These are phyloP conservation scores for Nigrospora sphaerica DNA, from an alignment of 2,329 filamentous ascomycete genomes.

Conservation along the genomic window DNA sequence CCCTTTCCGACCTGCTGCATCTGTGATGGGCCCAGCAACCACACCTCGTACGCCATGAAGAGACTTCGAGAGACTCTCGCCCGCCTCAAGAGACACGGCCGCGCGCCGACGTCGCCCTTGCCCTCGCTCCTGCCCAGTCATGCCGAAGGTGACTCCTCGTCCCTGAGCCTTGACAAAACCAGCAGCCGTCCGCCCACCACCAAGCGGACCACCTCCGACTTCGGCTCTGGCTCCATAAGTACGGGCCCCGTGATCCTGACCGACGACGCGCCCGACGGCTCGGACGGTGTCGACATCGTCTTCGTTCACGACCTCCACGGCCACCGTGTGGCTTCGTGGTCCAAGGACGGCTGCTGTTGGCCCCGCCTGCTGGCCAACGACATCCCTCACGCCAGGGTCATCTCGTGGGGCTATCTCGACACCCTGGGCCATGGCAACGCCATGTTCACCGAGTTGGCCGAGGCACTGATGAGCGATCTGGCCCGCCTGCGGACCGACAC, in stretches of 20 bases:
- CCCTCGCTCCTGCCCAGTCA: too few relatives aligned
- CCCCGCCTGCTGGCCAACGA: slow-evolving; percentile 3
- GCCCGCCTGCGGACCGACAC: background rate
- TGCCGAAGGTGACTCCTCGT: background rate
- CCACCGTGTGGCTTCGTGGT: slow-evolving; percentile 3
- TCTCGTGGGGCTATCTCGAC: slow-evolving; percentile 2
- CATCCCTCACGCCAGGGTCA: slow-evolving; percentile 2
- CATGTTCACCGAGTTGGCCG: background rate
- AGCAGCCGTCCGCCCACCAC: background rate
- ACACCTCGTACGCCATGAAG: background rate
- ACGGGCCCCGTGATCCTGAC: background rate
- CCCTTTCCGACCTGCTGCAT: too few relatives aligned
- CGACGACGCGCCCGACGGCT: background rate
- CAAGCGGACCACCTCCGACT: background rate
- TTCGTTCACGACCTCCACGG: slow-evolving; percentile 5
- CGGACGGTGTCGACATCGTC: slow-evolving; percentile 3
- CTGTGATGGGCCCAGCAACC: too few relatives aligned
- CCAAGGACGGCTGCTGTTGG: slow-evolving; percentile 5
- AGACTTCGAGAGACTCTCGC: slow-evolving; percentile 1
- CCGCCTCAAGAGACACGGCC: background rate
- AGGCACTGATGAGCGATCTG: slow-evolving; percentile 2
- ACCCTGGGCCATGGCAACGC: background rate
- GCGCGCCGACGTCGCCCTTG: background rate
- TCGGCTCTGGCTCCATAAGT: background rate
- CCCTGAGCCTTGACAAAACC: background rate